Conservation (phyloP, 148 eudicot genomes). For the Rhododendron mucronatum region DNA sequence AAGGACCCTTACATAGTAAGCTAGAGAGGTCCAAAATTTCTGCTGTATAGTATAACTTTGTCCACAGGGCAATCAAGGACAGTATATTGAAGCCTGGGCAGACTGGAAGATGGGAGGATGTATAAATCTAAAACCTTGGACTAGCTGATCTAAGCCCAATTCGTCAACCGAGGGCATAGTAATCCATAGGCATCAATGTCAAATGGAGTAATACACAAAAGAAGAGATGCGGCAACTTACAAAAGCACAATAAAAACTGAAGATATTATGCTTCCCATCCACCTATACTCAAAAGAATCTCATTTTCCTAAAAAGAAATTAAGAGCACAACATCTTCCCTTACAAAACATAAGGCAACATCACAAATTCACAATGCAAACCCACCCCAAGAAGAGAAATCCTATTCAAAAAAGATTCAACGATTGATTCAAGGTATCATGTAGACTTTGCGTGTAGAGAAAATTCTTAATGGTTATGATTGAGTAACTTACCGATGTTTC, state of each 20-base stretch:
- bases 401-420: background rate
- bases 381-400: background rate
- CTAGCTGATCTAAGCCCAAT: background rate
- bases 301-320: background rate
- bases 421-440: background rate
- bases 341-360: background rate
- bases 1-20: background rate
- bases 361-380: background rate
- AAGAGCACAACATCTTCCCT: background rate
- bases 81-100: background rate
- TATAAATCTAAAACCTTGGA: background rate
- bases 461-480: background rate
- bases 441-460: background rate
- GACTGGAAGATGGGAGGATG: background rate
- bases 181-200: background rate
- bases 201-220: background rate
- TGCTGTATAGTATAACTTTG: background rate
- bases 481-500: constrained; percentile 62
- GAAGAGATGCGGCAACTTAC: background rate
- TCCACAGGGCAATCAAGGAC: background rate
- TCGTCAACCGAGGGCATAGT: background rate
- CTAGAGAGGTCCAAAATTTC: background rate
- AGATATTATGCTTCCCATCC: background rate
- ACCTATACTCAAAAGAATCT: background rate
- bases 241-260: background rate